Evolutionary conservation across 2,329 filamentous ascomycete species (phyloP).

Genomic region (Drechslera avenae): DNA sequence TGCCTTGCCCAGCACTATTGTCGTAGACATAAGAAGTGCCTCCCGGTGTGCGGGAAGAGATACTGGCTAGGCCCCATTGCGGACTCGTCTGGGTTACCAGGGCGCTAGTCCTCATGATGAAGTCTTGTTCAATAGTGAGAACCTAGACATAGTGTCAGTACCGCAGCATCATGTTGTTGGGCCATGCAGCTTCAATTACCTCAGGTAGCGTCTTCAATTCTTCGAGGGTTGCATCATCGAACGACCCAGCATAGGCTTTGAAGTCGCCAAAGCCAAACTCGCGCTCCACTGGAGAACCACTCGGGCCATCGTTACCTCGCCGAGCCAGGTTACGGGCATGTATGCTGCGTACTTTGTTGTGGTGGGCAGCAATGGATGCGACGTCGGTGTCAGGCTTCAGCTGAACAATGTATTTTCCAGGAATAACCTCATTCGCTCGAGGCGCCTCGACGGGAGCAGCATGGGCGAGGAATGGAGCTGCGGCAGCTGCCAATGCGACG

Average conservation of each 20-base stretch:
- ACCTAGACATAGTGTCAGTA: slow-evolving; percentile 1
- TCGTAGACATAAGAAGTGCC: slow-evolving; percentile 38
- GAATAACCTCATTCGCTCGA: slow-evolving; percentile 27
- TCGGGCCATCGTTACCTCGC: slow-evolving; percentile 17
- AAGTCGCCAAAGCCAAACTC: slow-evolving; percentile 38
- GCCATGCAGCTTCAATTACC: slow-evolving; percentile 11
- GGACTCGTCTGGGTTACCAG: slow-evolving; percentile 27
- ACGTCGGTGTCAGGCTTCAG: slow-evolving; percentile 45
- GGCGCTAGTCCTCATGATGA: slow-evolving; percentile 31
- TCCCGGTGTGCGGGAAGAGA: slow-evolving; percentile 31
- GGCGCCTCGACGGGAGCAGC: slow-evolving; percentile 26
- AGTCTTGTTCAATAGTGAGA: slow-evolving; percentile 34
- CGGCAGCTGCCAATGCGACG: slow-evolving; percentile 29
- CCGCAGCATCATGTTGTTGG: neutral
- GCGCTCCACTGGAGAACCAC: slow-evolving; percentile 32
- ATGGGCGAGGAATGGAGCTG: slow-evolving; percentile 27
- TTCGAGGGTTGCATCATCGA: slow-evolving; percentile 37
- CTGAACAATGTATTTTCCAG: slow-evolving; percentile 53
- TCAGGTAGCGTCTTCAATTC: slow-evolving; percentile 37
- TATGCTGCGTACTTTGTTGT: slow-evolving; percentile 35
- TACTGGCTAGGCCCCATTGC: slow-evolving; percentile 38
- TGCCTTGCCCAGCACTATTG: slow-evolving; percentile 28
- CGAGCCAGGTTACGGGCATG: slow-evolving; percentile 35
- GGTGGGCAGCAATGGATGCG: slow-evolving; percentile 32
- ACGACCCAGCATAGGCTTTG: slow-evolving; percentile 41